These are phyloP conservation scores for Ilyonectria sp. DNA, from an alignment of 2,329 filamentous ascomycete genomes.

Conservation along the genomic window DNA sequence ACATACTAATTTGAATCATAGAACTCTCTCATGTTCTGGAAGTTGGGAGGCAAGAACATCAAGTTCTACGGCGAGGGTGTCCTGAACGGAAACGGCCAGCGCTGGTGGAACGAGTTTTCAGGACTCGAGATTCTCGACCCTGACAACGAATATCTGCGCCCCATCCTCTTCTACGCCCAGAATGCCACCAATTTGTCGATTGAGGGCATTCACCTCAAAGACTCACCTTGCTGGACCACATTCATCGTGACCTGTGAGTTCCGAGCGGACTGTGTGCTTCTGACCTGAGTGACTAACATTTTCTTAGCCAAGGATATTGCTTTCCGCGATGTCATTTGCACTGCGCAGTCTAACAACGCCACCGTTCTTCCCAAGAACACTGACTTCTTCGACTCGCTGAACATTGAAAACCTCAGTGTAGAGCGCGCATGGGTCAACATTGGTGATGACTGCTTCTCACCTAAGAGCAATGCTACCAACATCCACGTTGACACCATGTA, in stretches of 20 bases:
- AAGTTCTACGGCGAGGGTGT: conserved; percentile 45
- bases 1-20: conserved; percentile 12
- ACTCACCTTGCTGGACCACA: conserved; percentile 46
- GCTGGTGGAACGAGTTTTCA: conserved; percentile 48
- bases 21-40: conserved; percentile 48
- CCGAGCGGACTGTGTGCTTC: fast-evolving
- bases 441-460: conserved; percentile 46
- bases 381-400: conserved; percentile 45
- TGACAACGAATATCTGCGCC: conserved; percentile 41
- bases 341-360: conserved; percentile 43
- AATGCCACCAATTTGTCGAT: conserved; percentile 43
- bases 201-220: conserved; percentile 44
- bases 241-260: conserved; percentile 46
- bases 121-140: conserved; percentile 42
- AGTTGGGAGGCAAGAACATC: conserved; percentile 42
- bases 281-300: not conserved
- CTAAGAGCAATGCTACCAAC: conserved; percentile 44
- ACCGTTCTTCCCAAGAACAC: conserved; percentile 45
- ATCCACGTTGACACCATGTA: conserved; percentile 44
- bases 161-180: conserved; percentile 46
- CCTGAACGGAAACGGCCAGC: conserved; percentile 43
- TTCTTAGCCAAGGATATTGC: conserved; percentile 39
- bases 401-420: conserved; percentile 39
- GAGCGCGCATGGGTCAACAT: conserved; percentile 46
- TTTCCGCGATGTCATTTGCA: conserved; percentile 44